Evolutionary conservation across 2,329 filamentous ascomycete genomes (phyloP).

Genomic region (Penicillium sp.): DNA sequence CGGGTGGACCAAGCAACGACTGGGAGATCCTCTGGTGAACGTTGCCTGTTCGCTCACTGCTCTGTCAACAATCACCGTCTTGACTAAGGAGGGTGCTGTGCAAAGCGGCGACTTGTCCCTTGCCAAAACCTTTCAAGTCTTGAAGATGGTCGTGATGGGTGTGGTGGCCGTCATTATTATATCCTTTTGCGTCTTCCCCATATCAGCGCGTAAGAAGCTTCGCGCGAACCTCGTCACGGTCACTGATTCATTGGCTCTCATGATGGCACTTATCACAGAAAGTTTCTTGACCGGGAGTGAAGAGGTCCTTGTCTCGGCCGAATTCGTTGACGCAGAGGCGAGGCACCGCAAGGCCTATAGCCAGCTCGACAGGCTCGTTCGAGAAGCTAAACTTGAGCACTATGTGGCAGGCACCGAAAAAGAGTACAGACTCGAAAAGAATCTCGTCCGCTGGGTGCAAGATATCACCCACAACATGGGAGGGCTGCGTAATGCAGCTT

Average conservation of each 20-base stretch:
- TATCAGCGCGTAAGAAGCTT: slow-evolving; percentile 71
- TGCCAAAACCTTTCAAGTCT: slow-evolving; percentile 74
- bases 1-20: slow-evolving; percentile 79
- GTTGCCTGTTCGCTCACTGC: slow-evolving; percentile 82
- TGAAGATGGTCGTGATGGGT: slow-evolving; percentile 81
- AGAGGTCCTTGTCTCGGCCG: slow-evolving; percentile 66
- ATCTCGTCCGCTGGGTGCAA: slow-evolving; percentile 79
- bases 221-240: slow-evolving; percentile 70
- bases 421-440: slow-evolving; percentile 74
- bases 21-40: slow-evolving; percentile 76
- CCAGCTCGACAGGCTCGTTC: slow-evolving; percentile 70
- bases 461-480: slow-evolving; percentile 83
- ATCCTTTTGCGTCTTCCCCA: slow-evolving; percentile 74
- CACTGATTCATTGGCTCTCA: slow-evolving; percentile 73
- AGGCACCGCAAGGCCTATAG: slow-evolving; percentile 66
- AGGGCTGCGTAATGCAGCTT: slow-evolving; percentile 82
- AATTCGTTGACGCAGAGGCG: slow-evolving; percentile 61
- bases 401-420: slow-evolving; percentile 76
- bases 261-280: slow-evolving; percentile 75
- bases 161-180: slow-evolving; percentile 68
- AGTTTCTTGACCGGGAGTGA: slow-evolving; percentile 83
- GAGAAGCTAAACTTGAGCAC: slow-evolving; percentile 86
- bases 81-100: slow-evolving; percentile 88
- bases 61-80: slow-evolving; percentile 81
- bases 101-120: slow-evolving; percentile 78